Evolutionary conservation across 495 filamentous ascomycete genomes (phyloP).

Genomic region (Hyphodiscus hymeniophilus): DNA sequence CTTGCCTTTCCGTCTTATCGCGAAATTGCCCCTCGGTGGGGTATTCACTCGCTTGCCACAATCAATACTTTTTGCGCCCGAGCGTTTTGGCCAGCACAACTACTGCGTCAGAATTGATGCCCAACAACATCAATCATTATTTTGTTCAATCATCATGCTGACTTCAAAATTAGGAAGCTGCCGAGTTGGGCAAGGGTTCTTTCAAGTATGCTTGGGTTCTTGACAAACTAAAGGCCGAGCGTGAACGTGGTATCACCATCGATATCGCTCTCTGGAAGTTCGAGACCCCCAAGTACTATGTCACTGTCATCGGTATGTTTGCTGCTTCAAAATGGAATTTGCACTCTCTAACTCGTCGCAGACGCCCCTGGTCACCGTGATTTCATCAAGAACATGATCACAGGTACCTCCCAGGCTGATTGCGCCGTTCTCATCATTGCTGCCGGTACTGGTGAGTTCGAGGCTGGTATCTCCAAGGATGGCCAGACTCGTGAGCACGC

Average conservation of each 20-base stretch:
- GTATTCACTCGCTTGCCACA: slow-evolving; percentile 16
- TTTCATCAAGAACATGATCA: slow-evolving; percentile 99
- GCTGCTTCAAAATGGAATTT: slow-evolving; percentile 8
- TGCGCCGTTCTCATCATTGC: slow-evolving; percentile 99
- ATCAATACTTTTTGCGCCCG: slow-evolving; percentile 18
- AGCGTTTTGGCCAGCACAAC: slow-evolving; percentile 9
- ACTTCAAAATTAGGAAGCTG: slow-evolving; percentile 66
- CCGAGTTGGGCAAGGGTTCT: slow-evolving; percentile 99
- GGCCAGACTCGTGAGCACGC: slow-evolving; percentile 99
- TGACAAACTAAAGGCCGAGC: slow-evolving; percentile 99
- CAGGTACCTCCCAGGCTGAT: slow-evolving; percentile 99
- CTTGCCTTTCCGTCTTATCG: slow-evolving; percentile 19
- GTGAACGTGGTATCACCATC: slow-evolving; percentile 99
- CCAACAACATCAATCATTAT: slow-evolving; percentile 2
- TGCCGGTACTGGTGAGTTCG: slow-evolving; percentile 99
- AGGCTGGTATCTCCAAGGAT: slow-evolving; percentile 99
- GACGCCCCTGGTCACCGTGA: slow-evolving; percentile 99
- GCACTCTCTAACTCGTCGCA: slow-evolving; percentile 25
- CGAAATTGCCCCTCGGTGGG: slow-evolving; percentile 23
- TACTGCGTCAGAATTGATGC: slow-evolving; percentile 12
- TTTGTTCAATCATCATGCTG: not conserved
- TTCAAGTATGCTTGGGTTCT: slow-evolving; percentile 99
- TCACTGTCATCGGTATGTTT: slow-evolving; percentile 90
- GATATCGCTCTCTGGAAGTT: slow-evolving; percentile 99
- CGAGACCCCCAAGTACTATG: slow-evolving; percentile 97